A percentile compares a stretch with the other conserved stretches of the same genome.
These are phyloP conservation scores for Ilyonectria mors-panacis DNA, from an alignment of 2,329 filamentous ascomycete genomes.

Conservation along the genomic window DNA sequence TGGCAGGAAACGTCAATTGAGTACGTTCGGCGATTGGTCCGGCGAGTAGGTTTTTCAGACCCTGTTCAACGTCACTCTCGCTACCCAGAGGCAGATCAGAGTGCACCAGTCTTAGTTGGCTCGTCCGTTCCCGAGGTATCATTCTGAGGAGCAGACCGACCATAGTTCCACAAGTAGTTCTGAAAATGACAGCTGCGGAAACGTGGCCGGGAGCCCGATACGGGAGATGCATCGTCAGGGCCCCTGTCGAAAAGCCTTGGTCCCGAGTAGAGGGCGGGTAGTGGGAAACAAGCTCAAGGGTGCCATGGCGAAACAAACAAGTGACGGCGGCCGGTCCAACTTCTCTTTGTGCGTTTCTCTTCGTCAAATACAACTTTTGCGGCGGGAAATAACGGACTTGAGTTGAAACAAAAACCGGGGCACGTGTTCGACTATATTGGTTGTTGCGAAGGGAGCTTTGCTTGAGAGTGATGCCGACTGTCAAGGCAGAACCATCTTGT, in stretches of 20 bases:
- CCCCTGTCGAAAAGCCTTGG: constrained; percentile 5
- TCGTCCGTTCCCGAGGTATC: constrained; percentile 8
- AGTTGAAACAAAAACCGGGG: background rate
- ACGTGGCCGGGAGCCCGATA: background rate
- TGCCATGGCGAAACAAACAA: constrained; percentile 30
- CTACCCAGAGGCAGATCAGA: background rate
- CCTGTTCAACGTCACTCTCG: background rate
- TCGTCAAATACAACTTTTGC: constrained; percentile 26
- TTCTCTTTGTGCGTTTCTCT: constrained; percentile 10
- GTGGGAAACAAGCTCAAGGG: background rate
- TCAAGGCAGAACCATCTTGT: constrained; percentile 23
- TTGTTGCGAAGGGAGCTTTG: constrained; percentile 7
- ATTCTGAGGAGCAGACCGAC: constrained; percentile 24
- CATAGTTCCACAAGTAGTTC: background rate
- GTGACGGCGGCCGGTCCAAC: constrained; percentile 2
- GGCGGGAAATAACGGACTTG: background rate
- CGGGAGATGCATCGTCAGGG: constrained; percentile 25
- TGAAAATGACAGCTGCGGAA: background rate
- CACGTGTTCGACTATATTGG: constrained; percentile 30
- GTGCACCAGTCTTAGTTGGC: constrained; percentile 2
- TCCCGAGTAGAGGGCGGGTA: constrained; percentile 26
- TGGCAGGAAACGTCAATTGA: background rate
- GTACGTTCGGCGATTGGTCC: background rate
- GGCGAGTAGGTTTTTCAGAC: background rate
- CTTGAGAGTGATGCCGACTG: constrained; percentile 21